Percentiles rank a stretch among this genome's conserved stretches.
phyloP scores from a whole-genome alignment of 2,329 filamentous ascomycete species.

The Tympanopsis confertula region DNA sequence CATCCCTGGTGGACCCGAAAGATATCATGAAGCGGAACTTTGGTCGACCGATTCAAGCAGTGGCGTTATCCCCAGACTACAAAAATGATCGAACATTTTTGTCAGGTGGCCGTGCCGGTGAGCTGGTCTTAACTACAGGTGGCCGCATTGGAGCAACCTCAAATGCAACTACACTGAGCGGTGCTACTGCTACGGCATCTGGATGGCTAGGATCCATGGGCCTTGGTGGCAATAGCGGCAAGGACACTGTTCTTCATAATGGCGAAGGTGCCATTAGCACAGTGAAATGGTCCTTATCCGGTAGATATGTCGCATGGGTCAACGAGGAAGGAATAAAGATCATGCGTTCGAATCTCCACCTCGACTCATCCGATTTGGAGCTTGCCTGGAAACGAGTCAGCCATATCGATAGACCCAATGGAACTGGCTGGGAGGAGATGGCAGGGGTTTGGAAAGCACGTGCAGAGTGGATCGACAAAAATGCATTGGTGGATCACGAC shows the following conservation, averaged over 20 bases:
- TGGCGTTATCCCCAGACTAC: conserved; percentile 53
- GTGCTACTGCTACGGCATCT: conserved; percentile 42
- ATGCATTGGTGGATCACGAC: conserved; percentile 19
- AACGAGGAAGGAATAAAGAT: conserved; percentile 60
- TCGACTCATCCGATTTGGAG: conserved; percentile 43
- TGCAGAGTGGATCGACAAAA: conserved; percentile 50
- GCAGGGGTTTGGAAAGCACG: conserved; percentile 53
- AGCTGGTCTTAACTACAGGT: conserved; percentile 47
- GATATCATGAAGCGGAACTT: conserved; percentile 56
- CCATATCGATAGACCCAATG: conserved; percentile 49
- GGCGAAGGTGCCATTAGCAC: conserved; percentile 52
- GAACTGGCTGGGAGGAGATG: conserved; percentile 52
- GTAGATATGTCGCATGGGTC: conserved; percentile 56
- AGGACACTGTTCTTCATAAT: conserved; percentile 47
- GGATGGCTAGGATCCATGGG: conserved; percentile 54
- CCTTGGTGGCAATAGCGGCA: conserved; percentile 42
- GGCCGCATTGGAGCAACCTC: conserved; percentile 44
- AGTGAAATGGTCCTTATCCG: conserved; percentile 54
- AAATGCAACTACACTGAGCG: conserved; percentile 47
- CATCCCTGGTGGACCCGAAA: conserved; percentile 47
- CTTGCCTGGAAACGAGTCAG: conserved; percentile 53
- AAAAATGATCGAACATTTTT: conserved; percentile 50
- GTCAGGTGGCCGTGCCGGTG: conserved; percentile 50
- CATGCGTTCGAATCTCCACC: conserved; percentile 51
- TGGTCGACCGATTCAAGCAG: conserved; percentile 49